Evolutionary conservation across 2,329 filamentous ascomycete genomes (phyloP), one percentile per base, ranked within the genome.

Genomic region (Kalaharituber pfeilii): DNA sequence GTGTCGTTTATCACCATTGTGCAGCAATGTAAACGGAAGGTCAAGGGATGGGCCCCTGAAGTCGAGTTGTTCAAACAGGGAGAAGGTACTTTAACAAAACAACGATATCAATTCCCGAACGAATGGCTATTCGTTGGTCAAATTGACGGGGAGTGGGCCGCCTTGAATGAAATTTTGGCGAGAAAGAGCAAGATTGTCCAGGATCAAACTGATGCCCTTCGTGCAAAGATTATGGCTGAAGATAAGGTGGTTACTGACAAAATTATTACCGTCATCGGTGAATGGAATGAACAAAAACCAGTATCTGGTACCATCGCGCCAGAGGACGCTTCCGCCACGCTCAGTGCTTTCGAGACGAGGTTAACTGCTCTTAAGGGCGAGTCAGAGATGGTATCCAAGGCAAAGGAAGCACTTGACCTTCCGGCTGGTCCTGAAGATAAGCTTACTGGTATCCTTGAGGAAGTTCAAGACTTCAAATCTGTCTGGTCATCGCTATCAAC

Each of bases 1-100:
- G 93, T 99, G 3, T 86, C 91, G 33, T 98, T 98, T 69, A 98
- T 99, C 66, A 98, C 93, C 0, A 88, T 89, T 53, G 91, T 98
- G 4, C 91, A 98, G 70, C 86, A 86, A 65, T 95, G 87, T 71
- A 94, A 93, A 72, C 81, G 87, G 50, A 93, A 93, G 67, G 88
- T 93, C 51, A 89, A 87, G 68, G 73, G 82, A 3, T 98, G 91
- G 91, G 87, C 86, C 5, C 89, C 89, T 0, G 91, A 98, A 67
- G 86, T 99, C 39, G 88, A 94, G 64, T 83, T 86, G 49, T 99
- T 99, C 73, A 81, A 87, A 27, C 88, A 96, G 69, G 91, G 93
- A 52, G 87, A 96, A 69, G 91, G 87, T 20, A 94, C 88, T 0
- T 76, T 99, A 30, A 80, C 83, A 45, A 82, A 93, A 55, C 87